Conservation (phyloP, 176 grass and related monocot genomes). For the Oryza longistaminata region DNA sequence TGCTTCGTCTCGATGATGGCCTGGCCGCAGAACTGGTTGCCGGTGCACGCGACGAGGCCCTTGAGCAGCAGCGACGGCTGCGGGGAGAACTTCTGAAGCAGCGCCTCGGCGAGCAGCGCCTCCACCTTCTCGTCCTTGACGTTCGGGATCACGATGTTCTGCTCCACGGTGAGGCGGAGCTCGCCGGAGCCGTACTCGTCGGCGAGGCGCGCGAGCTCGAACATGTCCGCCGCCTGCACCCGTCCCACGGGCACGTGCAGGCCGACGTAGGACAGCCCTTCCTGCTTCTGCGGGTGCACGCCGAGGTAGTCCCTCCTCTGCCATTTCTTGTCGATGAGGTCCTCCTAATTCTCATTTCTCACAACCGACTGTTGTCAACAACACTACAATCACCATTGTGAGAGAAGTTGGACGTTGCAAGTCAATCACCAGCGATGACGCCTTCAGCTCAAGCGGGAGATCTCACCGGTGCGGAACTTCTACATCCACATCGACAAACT, state of each 20-base stretch:
- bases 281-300: constrained; percentile 81
- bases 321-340: constrained; percentile 68
- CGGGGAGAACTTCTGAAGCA: constrained; percentile 63
- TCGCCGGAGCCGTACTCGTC: constrained; percentile 81
- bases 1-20: constrained; percentile 95
- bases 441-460: no score
- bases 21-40: constrained; percentile 95
- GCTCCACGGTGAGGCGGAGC: constrained; percentile 90
- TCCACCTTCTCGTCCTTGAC: constrained; percentile 50
- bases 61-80: constrained; percentile 66
- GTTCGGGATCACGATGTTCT: constrained; percentile 95
- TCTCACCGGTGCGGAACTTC: no score
- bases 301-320: constrained; percentile 75
- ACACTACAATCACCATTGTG: no score
- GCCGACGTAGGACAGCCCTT: constrained; percentile 66
- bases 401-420: no score
- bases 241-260: constrained; percentile 76
- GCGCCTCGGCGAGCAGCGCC: constrained; percentile 62
- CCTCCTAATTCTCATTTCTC: constrained; percentile 16
- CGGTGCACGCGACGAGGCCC: constrained; percentile 82
- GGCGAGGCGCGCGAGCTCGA: constrained; percentile 75
- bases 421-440: no score
- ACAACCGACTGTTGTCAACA: no score
- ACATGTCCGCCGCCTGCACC: constrained; percentile 78
- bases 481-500: no score